Evolutionary conservation across 768 basidiomycete genomes (phyloP).

Genomic region (Panaeolus cyanescens): DNA sequence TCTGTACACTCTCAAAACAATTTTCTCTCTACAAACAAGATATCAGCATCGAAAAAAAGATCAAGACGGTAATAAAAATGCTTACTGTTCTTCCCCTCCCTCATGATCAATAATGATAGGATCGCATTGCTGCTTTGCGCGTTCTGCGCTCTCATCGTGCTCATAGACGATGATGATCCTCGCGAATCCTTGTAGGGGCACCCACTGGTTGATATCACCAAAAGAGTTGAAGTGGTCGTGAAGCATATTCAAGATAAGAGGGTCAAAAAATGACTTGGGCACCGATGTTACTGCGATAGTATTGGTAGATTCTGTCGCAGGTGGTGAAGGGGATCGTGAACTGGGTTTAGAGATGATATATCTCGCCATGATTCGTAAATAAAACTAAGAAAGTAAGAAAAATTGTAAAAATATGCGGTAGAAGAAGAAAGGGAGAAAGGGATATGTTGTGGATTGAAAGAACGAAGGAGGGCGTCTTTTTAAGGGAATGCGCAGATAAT

Average conservation of each 20-base stretch:
- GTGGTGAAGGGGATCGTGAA: conserved; percentile 21
- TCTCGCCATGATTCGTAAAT: not conserved
- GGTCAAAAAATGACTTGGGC: conserved; percentile 77
- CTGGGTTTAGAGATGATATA: not conserved
- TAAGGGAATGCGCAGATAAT: not conserved
- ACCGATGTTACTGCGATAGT: conserved; percentile 81
- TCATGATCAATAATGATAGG: conserved; percentile 58
- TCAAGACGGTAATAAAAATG: conserved; percentile 15
- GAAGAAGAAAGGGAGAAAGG: not conserved
- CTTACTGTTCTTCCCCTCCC: conserved; percentile 46
- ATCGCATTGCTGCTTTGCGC: conserved; percentile 67
- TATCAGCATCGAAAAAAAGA: conserved; percentile 10
- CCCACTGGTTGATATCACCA: conserved; percentile 90
- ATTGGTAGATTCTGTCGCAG: conserved; percentile 57
- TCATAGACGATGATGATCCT: conserved; percentile 84
- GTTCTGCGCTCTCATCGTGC: conserved; percentile 60
- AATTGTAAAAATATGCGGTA: not conserved
- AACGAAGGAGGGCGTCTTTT: not conserved
- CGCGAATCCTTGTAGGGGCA: conserved; percentile 78
- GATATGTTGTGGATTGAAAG: not conserved
- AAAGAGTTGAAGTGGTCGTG: conserved; percentile 72
- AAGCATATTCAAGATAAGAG: conserved; percentile 64
- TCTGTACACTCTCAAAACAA: conserved; percentile 68
- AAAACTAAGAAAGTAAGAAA: not conserved
- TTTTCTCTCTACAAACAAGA: conserved; percentile 40